phyloP scores from a whole-genome alignment of 306 rosid species.

The Gleditsia sinensis region DNA sequence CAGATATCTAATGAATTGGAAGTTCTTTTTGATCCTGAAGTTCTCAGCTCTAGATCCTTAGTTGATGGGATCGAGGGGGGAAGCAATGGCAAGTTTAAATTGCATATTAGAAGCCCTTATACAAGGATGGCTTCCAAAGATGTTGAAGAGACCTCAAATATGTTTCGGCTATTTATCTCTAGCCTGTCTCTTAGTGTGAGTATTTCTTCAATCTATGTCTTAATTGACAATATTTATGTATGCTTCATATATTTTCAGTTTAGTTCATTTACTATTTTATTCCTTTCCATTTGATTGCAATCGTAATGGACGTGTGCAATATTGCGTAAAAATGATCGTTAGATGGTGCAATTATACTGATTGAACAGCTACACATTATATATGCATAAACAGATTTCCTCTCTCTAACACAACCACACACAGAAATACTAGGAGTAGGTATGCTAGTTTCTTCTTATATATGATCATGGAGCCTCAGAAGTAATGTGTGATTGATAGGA shows the following conservation, averaged over 20 bases:
- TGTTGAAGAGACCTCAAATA: slow-evolving; percentile 57
- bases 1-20: slow-evolving; percentile 53
- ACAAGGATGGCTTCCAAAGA: slow-evolving; percentile 80
- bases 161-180: slow-evolving; percentile 71
- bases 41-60: slow-evolving; percentile 70
- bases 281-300: neutral
- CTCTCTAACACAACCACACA: neutral
- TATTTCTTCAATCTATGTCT: slow-evolving; percentile 21
- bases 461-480: neutral
- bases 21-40: slow-evolving; percentile 72
- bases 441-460: neutral
- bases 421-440: neutral
- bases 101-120: slow-evolving; percentile 68
- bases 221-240: slow-evolving; percentile 1
- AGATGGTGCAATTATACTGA: neutral
- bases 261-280: neutral
- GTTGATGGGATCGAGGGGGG: slow-evolving; percentile 72
- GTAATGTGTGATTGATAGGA: neutral
- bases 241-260: neutral
- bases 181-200: slow-evolving; percentile 87
- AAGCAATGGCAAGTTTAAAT: slow-evolving; percentile 60
- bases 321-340: neutral
- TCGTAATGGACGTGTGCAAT: neutral
- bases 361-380: neutral
- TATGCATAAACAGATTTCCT: slow-evolving; percentile 5